Evolutionary conservation across 768 basidiomycete genomes (phyloP), one percentile per base, ranked within the genome.

Genomic region (Ephemerocybe angulata): DNA sequence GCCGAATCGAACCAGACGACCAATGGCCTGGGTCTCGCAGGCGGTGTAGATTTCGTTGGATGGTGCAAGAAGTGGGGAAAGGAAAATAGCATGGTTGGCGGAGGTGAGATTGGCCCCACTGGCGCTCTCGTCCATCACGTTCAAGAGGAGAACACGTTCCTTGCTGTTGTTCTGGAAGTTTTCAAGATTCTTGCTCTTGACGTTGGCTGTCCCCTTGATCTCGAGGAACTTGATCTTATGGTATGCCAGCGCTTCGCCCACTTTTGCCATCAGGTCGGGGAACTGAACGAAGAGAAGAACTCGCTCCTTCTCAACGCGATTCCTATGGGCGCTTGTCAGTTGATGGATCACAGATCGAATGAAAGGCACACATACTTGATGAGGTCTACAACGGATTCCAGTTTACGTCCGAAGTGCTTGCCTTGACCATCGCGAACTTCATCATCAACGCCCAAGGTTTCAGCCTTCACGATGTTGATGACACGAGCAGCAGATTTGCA

Each of bases 241-340:
- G 51, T 82, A 81, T 2, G 68, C 73, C 59, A 98, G 80, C 0
- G 93, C 91, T 58, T 93, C 88, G 7, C 85, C 84, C 28, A 97
- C 90, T 69, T 96, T 97, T 65, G 85, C 85, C 82, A 90, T 92
- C 55, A 98, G 79, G 71, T 97, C 94, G 4, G 84, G 86, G 78
- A 95, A 98, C 65, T 98, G 95, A n/a, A 96, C 90, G 71, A 98
- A 98, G 58, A 98, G 82, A 41, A 98, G 81, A 17, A 94, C 82
- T 7, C 91, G 86, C 62, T 97, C 92, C 21, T 86, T 75, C 60
- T 83, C 84, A 44, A 93, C 79, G 38, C 75, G 72, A 54, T 82
- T 81, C 65, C 88, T 92, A 63, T 22, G 49, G 53, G 56, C n/a
- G n/a, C 40, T 28, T 35, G 25, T 53, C 43, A 55, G 54, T 57